These are phyloP conservation scores for Anethum foeniculum DNA, from an alignment of 140 eudicot species.

Conservation along the genomic window DNA sequence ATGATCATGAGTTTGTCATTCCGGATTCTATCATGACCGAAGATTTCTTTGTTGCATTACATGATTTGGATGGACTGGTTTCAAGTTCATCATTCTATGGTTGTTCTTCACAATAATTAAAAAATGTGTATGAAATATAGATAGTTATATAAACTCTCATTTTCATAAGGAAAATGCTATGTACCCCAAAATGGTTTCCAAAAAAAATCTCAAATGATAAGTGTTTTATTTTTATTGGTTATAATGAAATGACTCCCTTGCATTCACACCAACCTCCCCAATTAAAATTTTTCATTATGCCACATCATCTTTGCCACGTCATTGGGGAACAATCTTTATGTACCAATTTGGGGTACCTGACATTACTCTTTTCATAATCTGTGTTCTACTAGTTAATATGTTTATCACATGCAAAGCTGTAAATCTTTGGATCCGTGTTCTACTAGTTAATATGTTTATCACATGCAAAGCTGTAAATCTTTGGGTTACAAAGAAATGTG, in stretches of 20 bases:
- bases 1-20: constrained; percentile 12
- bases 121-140: not conserved
- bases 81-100: constrained; percentile 22
- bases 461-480: not conserved
- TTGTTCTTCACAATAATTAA: not conserved
- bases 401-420: not conserved
- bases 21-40: constrained; percentile 34
- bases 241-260: too few relatives aligned
- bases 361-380: too few relatives aligned
- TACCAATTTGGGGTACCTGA: too few relatives aligned
- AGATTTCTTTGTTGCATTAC: constrained; percentile 70
- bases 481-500: not conserved
- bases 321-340: too few relatives aligned
- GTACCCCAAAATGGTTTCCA: too few relatives aligned
- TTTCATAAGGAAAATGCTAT: too few relatives aligned
- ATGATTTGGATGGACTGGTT: constrained; percentile 34
- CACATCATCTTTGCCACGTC: too few relatives aligned
- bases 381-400: not conserved
- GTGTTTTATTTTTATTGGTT: too few relatives aligned
- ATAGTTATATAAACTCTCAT: not conserved
- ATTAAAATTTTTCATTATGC: too few relatives aligned
- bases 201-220: too few relatives aligned
- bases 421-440: not conserved
- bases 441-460: not conserved
- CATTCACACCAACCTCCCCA: too few relatives aligned